Evolutionary conservation across 768 basidiomycete genomes (phyloP), one percentile per base, ranked within the genome.

Genomic region (Trametes punicea): DNA sequence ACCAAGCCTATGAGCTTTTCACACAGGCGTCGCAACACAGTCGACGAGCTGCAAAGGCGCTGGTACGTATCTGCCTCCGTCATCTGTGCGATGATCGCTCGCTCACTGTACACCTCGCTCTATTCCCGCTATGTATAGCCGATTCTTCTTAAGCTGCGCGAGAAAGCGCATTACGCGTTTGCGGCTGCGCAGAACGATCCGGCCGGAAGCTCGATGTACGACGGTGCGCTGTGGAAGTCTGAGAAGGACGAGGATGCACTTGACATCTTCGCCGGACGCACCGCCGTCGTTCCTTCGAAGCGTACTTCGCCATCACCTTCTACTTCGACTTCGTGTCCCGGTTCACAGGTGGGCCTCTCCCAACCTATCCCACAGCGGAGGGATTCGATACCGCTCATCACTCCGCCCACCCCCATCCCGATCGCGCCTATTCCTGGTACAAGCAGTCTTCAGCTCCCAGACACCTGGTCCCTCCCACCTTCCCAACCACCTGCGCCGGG

Each of bases 191-290:
- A 68, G 33, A 73, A 62, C 21, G 78, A 77, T 36, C 44, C 51
- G 5, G 65, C 73, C 6, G 49, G 66, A 0, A 62, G 68, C 8
- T 42, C 64, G 0, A 59, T 62, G 48, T 59, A 60, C 2, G 73
- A 73, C 9, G 75, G 80, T 5, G 64, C 76, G 18, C 68, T 76
- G 3, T 84, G 82, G 84, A 74, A 81, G 50, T 72, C 77, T 54
- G 81, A 82, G 46, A 76, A 76, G 10, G 74, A 70, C 0, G 84
- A 83, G 18, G 87, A 89, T 55, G 87, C 87, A 58, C 73, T 90
- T 4, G 74, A 81, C 0, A 85, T 89, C 40, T 84, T 88, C 62
- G 81, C 85, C 0, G 88, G 87, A 4, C 80, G 81, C 55, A 85
- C 81, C 0, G 75, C 81, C 8, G 80, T 89, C 36, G 79, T 88